phyloP scores from a whole-genome alignment of 140 eudicot genomes.

The Bidens hawaiensis region DNA sequence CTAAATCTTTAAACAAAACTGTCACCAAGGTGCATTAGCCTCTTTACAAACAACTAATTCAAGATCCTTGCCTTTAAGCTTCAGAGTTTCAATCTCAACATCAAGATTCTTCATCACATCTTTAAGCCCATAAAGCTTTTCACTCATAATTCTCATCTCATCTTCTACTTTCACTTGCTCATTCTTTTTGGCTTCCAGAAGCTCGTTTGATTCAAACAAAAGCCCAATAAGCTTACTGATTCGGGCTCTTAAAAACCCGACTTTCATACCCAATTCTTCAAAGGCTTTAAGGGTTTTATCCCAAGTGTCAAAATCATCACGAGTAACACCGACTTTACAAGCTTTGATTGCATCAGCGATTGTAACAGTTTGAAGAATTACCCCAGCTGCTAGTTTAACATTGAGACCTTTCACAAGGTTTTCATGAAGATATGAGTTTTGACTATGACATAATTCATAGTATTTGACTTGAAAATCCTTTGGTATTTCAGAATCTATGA shows the following conservation, averaged over 20 bases:
- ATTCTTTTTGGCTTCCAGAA: constrained; percentile 28
- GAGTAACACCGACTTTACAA: constrained; percentile 19
- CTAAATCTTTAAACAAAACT: background rate
- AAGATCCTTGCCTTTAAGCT: constrained; percentile 22
- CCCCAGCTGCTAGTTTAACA: constrained; percentile 46
- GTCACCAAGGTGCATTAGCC: constrained; percentile 65
- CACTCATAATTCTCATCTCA: constrained; percentile 26
- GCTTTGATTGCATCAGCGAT: constrained; percentile 65
- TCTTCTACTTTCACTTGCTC: constrained; percentile 41
- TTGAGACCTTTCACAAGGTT: constrained; percentile 49
- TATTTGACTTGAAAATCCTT: constrained; percentile 42
- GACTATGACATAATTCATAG: constrained; percentile 58
- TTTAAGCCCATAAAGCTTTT: constrained; percentile 25
- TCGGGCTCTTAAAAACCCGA: constrained; percentile 53
- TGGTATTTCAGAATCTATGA: constrained; percentile 62
- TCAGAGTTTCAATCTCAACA: constrained; percentile 38
- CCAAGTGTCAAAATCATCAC: constrained; percentile 46
- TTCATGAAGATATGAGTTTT: constrained; percentile 54
- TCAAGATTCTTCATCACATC: constrained; percentile 33
- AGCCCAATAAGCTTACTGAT: constrained; percentile 37
- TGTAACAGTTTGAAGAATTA: constrained; percentile 54
- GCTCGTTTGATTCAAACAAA: constrained; percentile 21
- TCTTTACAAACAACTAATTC: constrained; percentile 31
- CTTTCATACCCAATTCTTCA: constrained; percentile 62
- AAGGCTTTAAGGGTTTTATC: constrained; percentile 59